Evolutionary conservation across 768 basidiomycete genomes (phyloP).

Genomic region (Phallus indusiatus): DNA sequence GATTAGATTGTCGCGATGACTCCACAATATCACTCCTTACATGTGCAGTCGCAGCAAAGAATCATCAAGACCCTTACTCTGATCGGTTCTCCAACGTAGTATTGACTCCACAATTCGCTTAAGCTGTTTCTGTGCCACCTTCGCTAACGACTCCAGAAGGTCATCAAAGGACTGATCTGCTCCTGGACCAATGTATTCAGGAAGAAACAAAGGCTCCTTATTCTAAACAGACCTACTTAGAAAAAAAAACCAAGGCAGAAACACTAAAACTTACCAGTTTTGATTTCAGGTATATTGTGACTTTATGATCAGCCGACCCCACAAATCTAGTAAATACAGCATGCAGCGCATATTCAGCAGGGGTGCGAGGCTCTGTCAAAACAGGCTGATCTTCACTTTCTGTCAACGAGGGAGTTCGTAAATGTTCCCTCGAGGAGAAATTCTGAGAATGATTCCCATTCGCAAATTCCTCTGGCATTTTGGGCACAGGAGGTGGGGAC

Average conservation of each 20-base stretch:
- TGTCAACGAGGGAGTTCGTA: conserved; percentile 27
- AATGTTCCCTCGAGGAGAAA: conserved; percentile 2
- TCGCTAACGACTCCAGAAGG: conserved; percentile 74
- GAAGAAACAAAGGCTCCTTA: conserved; percentile 49
- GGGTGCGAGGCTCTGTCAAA: conserved; percentile 64
- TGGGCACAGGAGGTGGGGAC: conserved; percentile 73
- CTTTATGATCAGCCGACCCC: conserved; percentile 66
- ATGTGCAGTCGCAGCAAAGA: conserved; percentile 46
- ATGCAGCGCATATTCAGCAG: conserved; percentile 81
- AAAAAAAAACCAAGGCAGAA: background rate
- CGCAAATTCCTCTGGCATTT: conserved; percentile 51
- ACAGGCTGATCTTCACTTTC: conserved; percentile 52
- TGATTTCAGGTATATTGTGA: conserved; percentile 63
- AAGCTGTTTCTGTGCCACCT: conserved; percentile 76
- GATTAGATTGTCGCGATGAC: background rate
- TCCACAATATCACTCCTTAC: background rate
- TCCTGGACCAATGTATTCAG: conserved; percentile 57
- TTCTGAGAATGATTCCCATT: conserved; percentile 33
- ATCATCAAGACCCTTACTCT: conserved; percentile 47
- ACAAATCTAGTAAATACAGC: conserved; percentile 85
- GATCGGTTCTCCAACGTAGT: conserved; percentile 76
- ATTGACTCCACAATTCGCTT: conserved; percentile 81
- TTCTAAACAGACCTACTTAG: conserved; percentile 36
- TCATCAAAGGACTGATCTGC: conserved; percentile 77
- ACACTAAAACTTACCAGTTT: conserved; percentile 41